A percentile compares a stretch with the other conserved stretches of the same genome.
Conservation (phyloP, 805 yeast species). For the Yarrowia yakushimensis region DNA sequence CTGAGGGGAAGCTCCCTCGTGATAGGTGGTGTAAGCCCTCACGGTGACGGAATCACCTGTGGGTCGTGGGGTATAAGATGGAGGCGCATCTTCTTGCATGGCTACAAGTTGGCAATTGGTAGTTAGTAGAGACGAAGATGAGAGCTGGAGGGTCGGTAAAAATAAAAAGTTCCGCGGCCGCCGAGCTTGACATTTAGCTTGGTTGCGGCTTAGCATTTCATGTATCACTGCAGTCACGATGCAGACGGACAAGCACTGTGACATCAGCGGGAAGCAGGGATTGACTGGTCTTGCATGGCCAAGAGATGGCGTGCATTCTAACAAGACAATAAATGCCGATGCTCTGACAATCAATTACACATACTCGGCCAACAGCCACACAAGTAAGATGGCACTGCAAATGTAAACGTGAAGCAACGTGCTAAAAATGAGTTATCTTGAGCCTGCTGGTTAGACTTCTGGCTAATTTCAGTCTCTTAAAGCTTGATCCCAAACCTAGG, state of each 20-base stretch:
- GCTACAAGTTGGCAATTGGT: background rate
- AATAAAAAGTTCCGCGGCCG: background rate
- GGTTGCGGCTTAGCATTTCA: slow-evolving; percentile 10
- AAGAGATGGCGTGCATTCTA: background rate
- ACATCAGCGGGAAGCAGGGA: background rate
- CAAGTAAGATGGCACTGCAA: background rate
- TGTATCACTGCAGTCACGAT: background rate
- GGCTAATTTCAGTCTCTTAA: background rate
- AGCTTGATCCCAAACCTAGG: background rate
- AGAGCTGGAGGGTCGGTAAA: background rate
- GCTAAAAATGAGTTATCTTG: background rate
- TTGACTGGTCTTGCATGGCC: background rate
- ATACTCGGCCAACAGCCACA: no score
- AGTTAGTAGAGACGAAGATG: background rate
- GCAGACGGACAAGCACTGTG: background rate
- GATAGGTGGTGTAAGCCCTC: slow-evolving; percentile 6
- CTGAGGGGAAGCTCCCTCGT: slow-evolving; percentile 21
- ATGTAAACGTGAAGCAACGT: background rate
- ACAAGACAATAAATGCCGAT: no score
- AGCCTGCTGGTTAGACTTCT: background rate
- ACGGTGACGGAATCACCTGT: slow-evolving; percentile 8
- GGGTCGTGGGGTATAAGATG: slow-evolving; percentile 9
- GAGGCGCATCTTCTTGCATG: slow-evolving; percentile 17
- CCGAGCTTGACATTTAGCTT: background rate
- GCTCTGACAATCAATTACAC: background rate